Conservation (phyloP, 1,284 basidiomycete genomes). For the Malassezia cuniculi region DNA sequence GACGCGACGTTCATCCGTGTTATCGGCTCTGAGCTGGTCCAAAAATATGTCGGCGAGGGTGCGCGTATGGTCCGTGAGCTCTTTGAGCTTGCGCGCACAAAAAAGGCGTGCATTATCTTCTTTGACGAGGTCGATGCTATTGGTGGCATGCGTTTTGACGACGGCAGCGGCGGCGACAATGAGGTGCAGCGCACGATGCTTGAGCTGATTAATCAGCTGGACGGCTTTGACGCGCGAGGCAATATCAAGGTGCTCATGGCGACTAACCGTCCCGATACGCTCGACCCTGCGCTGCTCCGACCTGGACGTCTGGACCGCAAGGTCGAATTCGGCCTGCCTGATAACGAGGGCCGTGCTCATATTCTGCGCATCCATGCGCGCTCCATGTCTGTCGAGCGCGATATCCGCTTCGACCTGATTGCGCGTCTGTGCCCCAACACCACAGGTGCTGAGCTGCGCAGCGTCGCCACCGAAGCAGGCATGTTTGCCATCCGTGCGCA, state of each 20-base stretch:
- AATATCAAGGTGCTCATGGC: constrained; percentile 99
- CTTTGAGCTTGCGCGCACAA: constrained; percentile 96
- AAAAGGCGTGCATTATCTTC: constrained; percentile 99
- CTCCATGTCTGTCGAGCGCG: constrained; percentile 88
- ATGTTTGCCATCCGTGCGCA: constrained; percentile 98
- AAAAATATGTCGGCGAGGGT: constrained; percentile 98
- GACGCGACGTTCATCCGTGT: constrained; percentile 99
- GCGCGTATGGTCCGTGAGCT: constrained; percentile 96
- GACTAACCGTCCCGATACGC: constrained; percentile 93
- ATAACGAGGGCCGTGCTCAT: constrained; percentile 89
- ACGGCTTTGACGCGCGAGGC: constrained; percentile 94
- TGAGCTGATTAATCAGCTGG: constrained; percentile 95
- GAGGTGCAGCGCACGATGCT: constrained; percentile 99
- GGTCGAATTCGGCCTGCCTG: constrained; percentile 88
- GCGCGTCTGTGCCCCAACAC: constrained; percentile 94
- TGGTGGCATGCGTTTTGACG: constrained; percentile 96
- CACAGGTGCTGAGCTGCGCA: constrained; percentile 89
- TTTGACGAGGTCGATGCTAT: constrained; percentile 98
- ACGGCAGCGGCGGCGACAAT: constrained; percentile 96
- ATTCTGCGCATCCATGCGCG: constrained; percentile 94
- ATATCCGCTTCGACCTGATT: constrained; percentile 95
- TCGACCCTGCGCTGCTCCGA: constrained; percentile 89
- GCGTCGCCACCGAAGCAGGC: constrained; percentile 93
- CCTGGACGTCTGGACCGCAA: constrained; percentile 91
- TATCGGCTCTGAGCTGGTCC: constrained; percentile 94